These are phyloP conservation scores for Tylopilus sp. DNA, from an alignment of 768 basidiomycete genomes.

Conservation along the genomic window DNA sequence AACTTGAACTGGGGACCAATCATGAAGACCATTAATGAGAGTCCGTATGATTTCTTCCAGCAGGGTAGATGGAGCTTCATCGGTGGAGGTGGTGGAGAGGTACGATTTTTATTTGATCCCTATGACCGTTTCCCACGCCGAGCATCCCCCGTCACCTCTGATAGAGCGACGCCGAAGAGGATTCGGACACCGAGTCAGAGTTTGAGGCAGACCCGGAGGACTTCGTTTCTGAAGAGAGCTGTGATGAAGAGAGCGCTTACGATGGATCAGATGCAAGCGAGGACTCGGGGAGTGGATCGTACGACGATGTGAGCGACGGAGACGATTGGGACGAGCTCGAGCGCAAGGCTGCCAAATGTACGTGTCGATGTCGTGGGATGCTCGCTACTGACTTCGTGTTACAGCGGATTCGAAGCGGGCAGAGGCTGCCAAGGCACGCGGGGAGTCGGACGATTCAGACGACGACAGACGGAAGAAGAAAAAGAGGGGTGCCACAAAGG, in stretches of 20 bases:
- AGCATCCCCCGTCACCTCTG: conserved; percentile 28
- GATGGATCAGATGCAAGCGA: conserved; percentile 50
- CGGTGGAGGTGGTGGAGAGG: conserved; percentile 67
- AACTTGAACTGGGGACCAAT: conserved; percentile 98
- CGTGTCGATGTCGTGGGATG: conserved; percentile 15
- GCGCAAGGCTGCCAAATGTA: conserved; percentile 85
- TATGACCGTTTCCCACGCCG: conserved; percentile 29
- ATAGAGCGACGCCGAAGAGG: conserved; percentile 59
- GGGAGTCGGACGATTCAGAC: conserved; percentile 54
- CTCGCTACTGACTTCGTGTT: not conserved
- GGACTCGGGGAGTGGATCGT: conserved; percentile 66
- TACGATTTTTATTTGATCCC: conserved; percentile 33
- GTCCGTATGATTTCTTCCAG: conserved; percentile 92
- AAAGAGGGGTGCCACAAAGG: conserved; percentile 23
- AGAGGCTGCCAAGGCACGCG: conserved; percentile 35
- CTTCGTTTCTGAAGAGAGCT: conserved; percentile 39
- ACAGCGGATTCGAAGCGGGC: conserved; percentile 51
- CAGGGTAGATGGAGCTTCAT: conserved; percentile 98
- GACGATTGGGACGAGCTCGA: conserved; percentile 98
- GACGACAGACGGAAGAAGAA: conserved; percentile 49
- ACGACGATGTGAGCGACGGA: conserved; percentile 61
- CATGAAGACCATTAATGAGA: conserved; percentile 98
- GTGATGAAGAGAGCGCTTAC: conserved; percentile 54
- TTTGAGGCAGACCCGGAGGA: conserved; percentile 53
- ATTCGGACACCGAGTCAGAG: conserved; percentile 64